Conservation (phyloP, 2,329 filamentous ascomycete species). For the Zymoseptoria passerinii region DNA sequence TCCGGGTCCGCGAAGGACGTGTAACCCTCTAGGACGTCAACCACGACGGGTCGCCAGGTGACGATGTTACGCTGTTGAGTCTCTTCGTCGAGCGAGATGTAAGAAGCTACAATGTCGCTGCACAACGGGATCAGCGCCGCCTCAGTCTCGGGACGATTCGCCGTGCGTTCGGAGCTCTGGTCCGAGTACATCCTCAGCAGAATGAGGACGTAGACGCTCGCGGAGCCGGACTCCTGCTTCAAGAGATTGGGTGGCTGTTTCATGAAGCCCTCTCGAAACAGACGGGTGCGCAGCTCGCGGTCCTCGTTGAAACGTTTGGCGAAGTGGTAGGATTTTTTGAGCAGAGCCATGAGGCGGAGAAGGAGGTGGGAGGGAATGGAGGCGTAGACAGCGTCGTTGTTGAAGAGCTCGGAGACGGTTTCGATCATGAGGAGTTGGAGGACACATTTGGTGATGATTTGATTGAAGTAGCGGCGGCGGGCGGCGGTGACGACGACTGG, state of each 20-base stretch:
- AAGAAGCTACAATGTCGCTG: constrained; percentile 83
- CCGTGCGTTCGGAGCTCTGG: constrained; percentile 69
- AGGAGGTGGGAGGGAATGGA: constrained; percentile 88
- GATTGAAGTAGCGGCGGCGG: constrained; percentile 92
- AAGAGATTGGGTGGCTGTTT: constrained; percentile 95
- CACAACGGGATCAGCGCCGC: constrained; percentile 88
- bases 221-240: constrained; percentile 90
- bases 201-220: constrained; percentile 91
- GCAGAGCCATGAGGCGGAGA: constrained; percentile 79
- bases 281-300: constrained; percentile 83
- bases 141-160: constrained; percentile 75
- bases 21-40: constrained; percentile 92
- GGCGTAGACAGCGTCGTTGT: constrained; percentile 87
- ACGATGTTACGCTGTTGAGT: constrained; percentile 95
- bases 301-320: constrained; percentile 97
- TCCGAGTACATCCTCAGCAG: constrained; percentile 97
- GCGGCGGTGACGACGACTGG: constrained; percentile 88
- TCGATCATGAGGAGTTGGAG: constrained; percentile 98
- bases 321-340: constrained; percentile 95
- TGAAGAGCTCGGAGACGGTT: constrained; percentile 97
- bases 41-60: constrained; percentile 93
- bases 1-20: constrained; percentile 70
- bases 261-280: constrained; percentile 99
- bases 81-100: constrained; percentile 82
- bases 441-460: constrained; percentile 97